Base-by-base conservation (phyloP, 2,329 filamentous ascomycete species). In the Calonectria multiphialidica region DNA sequence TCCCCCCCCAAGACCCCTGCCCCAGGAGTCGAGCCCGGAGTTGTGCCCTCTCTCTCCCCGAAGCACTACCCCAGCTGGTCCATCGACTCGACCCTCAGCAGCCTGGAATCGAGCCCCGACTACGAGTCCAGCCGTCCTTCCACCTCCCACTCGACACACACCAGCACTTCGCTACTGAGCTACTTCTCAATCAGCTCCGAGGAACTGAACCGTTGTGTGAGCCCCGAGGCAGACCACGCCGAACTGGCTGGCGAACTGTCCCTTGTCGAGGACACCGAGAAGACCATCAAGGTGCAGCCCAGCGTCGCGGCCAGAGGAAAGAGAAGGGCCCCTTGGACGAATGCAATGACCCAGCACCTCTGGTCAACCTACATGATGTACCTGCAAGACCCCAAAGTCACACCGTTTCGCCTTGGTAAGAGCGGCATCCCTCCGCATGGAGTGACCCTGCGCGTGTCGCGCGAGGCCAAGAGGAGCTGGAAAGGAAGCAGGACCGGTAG, bases 341-440 rank as follows among this genome's bases (percentile, higher is more conserved):
- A 88, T 72, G 87, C 90, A 21, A 93, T 93, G 90, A 91, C 87
- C 82, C 85, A 89, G 15, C 92, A 93, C 76, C 82, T 93, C 12
- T 93, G 92, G 92, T 87, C 89, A 6, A 92, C 90, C 1, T 93
- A 93, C 78, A 83, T 89, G 70, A 84, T 91, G 65, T 93, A 93
- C 76, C 83, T 93, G 47, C 90, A 92, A 79, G 92, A 93, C 76
- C 91, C 92, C 55, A 91, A 90, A 61, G 90, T 93, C 3, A 93
- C 92, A 1, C 92, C 92, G 0, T 90, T 93, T 73, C 88, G 90
- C 64, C 86, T 92, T 68, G 89, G 90, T 72, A 91, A 91, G 77
- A 91, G 90, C 78, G 88, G 89, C 69, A 88, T 93, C 30, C 92
- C 92, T 9, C 92, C 92, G 3, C 87, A 91, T 50, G 92, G 92